Evolutionary conservation across 2,329 filamentous ascomycete species (phyloP), one percentile per base, ranked within the genome.

Genomic region (Passalora sequoiae): DNA sequence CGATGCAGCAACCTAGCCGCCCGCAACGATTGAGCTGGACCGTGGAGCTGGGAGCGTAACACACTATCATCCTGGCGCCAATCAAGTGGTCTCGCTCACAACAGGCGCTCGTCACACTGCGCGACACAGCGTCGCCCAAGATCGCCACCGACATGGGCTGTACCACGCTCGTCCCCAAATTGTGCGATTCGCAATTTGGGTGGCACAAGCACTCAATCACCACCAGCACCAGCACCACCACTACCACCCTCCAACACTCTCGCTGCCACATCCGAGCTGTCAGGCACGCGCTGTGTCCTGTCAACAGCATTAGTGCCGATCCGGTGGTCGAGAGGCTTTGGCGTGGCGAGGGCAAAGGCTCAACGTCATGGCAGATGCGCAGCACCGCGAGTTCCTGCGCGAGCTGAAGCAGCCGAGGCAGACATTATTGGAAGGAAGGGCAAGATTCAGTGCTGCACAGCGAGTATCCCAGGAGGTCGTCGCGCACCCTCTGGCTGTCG

Each of bases 201-300:
- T 45, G 30, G 37, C 37, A 30, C 41, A 38, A 40, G 35, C 17
- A 35, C 10, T 43, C 47, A 46, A 38, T 44, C 32, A 46, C 33
- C 20, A 22, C 21, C 17, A 42, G 15, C 29, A 40, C 10, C 15
- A 32, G 29, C 28, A 40, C 29, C 21, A 6, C 27, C 25, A 6
- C n/a, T n/a, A n/a, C n/a, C n/a, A n/a, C n/a, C n/a, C n/a, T n/a
- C n/a, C n/a, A n/a, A n/a, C n/a, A n/a, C n/a, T n/a, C n/a, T n/a
- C n/a, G 28, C 20, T 44, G 46, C 42, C 40, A 38, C 32, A 50
- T 39, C 48, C 43, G 49, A 45, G 37, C 49, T 54, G 51, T 51
- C 49, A 54, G 48, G 48, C 48, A 52, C 48, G 46, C 43, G 44
- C 35, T 38, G 49, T 49, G 46, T 51, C 45, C 51, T 49, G 49